Conservation (phyloP, 805 yeast species). For the Nakazawaea ambrosiae region DNA sequence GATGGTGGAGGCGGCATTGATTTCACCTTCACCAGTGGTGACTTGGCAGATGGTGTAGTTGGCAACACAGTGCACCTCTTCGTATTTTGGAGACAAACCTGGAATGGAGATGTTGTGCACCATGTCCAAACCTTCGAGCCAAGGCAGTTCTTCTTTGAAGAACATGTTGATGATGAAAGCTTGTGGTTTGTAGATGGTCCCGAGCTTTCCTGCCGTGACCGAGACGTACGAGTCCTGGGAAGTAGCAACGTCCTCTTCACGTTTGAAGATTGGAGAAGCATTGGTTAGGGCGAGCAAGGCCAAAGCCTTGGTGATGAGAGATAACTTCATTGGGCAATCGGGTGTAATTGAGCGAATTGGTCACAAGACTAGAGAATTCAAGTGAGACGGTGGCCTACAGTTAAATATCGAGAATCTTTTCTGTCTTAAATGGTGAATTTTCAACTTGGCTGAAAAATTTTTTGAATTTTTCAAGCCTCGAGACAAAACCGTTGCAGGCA, state of each 20-base stretch:
- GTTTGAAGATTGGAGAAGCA: slow-evolving; percentile 9
- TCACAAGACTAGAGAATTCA: no score
- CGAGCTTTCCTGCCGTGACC: slow-evolving; percentile 14
- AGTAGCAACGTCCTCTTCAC: slow-evolving; percentile 9
- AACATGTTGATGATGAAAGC: slow-evolving; percentile 52
- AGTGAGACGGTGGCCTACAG: neutral
- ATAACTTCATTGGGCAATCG: slow-evolving; percentile 3
- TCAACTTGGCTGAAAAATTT: no score
- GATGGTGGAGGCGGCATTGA: slow-evolving; percentile 56
- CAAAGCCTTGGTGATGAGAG: slow-evolving; percentile 1
- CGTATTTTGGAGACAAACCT: slow-evolving; percentile 58
- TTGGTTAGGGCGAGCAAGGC: neutral
- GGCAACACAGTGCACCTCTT: slow-evolving; percentile 46
- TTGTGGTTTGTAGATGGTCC: slow-evolving; percentile 42
- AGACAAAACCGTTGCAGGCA: no score
- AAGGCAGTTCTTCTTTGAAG: slow-evolving; percentile 42
- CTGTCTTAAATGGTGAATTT: no score
- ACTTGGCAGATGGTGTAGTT: slow-evolving; percentile 51
- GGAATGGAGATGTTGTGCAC: slow-evolving; percentile 52
- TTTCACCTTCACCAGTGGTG: slow-evolving; percentile 66
- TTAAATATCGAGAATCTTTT: no score
- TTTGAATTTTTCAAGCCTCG: no score
- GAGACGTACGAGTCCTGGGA: slow-evolving; percentile 5
- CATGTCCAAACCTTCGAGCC: slow-evolving; percentile 42
- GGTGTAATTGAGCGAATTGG: neutral